Evolutionary conservation across 2,329 filamentous ascomycete genomes (phyloP), one percentile per base, ranked within the genome.

Genomic region (Ceratocystis harringtonii): DNA sequence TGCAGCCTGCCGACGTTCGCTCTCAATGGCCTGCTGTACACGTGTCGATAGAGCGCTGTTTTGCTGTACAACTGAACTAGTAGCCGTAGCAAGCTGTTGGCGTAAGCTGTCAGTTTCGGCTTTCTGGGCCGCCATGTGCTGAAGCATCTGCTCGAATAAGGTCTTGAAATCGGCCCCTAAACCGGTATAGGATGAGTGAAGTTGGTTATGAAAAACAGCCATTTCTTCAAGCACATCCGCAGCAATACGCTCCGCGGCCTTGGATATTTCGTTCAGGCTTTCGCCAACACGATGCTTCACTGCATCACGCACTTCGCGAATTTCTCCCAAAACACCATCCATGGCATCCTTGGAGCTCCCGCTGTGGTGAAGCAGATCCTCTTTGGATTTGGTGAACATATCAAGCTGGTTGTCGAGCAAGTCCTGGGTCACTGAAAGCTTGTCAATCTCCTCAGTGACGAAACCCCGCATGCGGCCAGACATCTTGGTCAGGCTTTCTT

Each of bases 91-190:
- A 32, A 68, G 52, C 44, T 68, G 63, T 44, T 65, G 60, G n/a
- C 64, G 61, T 25, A 68, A 32, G 12, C 36, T 12, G 28, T 65
- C 66, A 4, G 52, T 64, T 30, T 68, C 66, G 25, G 64, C 62
- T 55, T 64, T 63, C 61, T 67, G 64, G 50, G 62, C 63, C 45
- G 84, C 83, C 65, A 96, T 80, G 70, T 91, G 86, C 68, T 81
- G 84, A 62, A 89, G 79, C 62, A 96, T 79, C 12, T 89, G 86
- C 69, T 96, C 90, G 70, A 97, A 96, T 28, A 92, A 83, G 4
- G 78, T 77, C 73, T 92, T 95, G 77, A 96, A 91, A 70, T 97
- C 91, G 67, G 86, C 86, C 7, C 91, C 91, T 1, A 97, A 81
- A 1, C 84, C 81, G 69, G 86, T 88, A 74, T 96, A 96, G 0